Evolutionary conservation across 2,329 filamentous ascomycete genomes (phyloP), one percentile per base, ranked within the genome.

Genomic region (Talaromyces sp.): DNA sequence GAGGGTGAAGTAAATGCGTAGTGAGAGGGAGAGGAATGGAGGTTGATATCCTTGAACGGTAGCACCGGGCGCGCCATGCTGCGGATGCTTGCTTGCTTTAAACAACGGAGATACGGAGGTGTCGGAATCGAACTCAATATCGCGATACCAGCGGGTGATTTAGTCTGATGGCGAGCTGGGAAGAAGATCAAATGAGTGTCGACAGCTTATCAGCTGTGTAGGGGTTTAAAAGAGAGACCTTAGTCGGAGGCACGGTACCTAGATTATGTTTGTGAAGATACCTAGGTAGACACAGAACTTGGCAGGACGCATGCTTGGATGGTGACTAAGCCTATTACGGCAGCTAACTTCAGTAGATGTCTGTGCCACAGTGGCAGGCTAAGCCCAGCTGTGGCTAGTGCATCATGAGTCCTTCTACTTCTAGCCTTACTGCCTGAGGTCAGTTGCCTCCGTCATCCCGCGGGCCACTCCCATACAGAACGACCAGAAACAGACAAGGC

Each of bases 1-100:
- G 95, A 98, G 31, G 95, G 95, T 31, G 95, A 99, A 42, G 91
- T 93, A 78, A 99, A 99, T 70, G 92, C 91, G 82, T 99, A 99
- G 74, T 95, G 89, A 71, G 93, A 91, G 70, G 91, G 84, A 59
- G 93, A 92, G 68, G 92, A 90, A 78, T 96, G 92, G 76, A 99
- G 87, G 77, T 98, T 99, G 82, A 98, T 96, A 82, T 99, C 95
- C 74, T 93, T 87, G 79, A 93, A 99, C 23, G 93, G 95, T 62
- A 88, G 80, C 61, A 73, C 63, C 60, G 74, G 68, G 64, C 67
- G 66, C 60, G 73, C 67, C 76, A 78, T 78, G 55, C 21, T 54
- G 67, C 16, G 40, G 21, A 21, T 4, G 9, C 6, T 37, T 31
- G 50, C 18, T 18, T 23, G 6, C 5, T 8, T 14, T 44, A 58